Conservation (phyloP, 805 yeast genomes). For the Vanderwaltozyma verrucispora region DNA sequence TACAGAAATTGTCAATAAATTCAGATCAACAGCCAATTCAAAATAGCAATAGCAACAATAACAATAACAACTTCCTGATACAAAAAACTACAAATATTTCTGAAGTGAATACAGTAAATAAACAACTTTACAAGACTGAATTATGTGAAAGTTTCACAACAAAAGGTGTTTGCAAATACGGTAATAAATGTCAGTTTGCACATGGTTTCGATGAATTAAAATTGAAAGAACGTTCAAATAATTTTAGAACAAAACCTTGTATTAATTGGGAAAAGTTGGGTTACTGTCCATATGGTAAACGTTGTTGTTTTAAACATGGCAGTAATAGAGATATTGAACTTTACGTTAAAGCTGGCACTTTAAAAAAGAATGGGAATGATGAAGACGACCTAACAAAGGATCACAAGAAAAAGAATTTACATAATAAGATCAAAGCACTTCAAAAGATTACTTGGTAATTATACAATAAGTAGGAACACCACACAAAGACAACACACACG, state of each 20-base stretch:
- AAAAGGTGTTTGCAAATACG: constrained; percentile 73
- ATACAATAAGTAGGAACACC: no score
- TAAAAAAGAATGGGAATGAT: background rate
- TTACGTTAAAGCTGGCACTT: constrained; percentile 18
- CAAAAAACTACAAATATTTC: background rate
- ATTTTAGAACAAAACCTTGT: constrained; percentile 88
- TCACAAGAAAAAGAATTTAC: constrained; percentile 9
- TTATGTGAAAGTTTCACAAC: constrained; percentile 69
- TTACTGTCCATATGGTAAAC: constrained; percentile 77
- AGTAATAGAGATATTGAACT: constrained; percentile 26
- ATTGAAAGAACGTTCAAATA: constrained; percentile 51
- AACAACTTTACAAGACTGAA: constrained; percentile 81
- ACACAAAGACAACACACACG: no score
- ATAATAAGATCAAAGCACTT: constrained; percentile 23
- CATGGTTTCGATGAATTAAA: constrained; percentile 78
- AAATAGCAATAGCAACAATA: no score
- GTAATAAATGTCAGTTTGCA: constrained; percentile 88
- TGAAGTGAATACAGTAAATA: constrained; percentile 30
- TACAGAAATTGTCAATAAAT: constrained; percentile 11
- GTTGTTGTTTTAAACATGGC: constrained; percentile 88
- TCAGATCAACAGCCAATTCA: background rate
- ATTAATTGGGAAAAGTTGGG: constrained; percentile 80
- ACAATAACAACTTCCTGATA: background rate
- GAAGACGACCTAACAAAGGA: background rate
- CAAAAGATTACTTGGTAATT: constrained; percentile 26